These are phyloP conservation scores for Neonectria faginata DNA, from an alignment of 2,329 filamentous ascomycete genomes.

Conservation along the genomic window DNA sequence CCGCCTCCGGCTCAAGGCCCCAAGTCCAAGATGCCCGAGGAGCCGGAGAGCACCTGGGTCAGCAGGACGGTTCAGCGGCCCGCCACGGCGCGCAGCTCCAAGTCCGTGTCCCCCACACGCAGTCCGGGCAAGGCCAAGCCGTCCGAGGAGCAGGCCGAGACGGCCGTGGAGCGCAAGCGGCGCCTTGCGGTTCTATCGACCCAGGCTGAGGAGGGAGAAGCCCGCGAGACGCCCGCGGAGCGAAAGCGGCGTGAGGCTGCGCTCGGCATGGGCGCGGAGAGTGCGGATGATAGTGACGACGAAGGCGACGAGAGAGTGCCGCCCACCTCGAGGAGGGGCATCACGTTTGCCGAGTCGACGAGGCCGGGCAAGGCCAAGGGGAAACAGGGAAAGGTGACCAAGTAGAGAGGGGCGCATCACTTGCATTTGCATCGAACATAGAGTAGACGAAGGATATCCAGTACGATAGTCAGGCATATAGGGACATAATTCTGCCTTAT, in stretches of 20 bases:
- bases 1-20: conserved; percentile 35
- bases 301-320: conserved; percentile 67
- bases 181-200: conserved; percentile 66
- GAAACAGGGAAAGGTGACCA: conserved; percentile 26
- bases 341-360: conserved; percentile 68
- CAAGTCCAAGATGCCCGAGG: conserved; percentile 36
- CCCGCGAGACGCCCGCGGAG: conserved; percentile 79
- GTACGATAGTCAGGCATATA: conserved; percentile 21
- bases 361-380: conserved; percentile 35
- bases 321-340: conserved; percentile 62
- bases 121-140: conserved; percentile 32
- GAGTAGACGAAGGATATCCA: conserved; percentile 29
- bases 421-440: conserved; percentile 38
- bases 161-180: conserved; percentile 75
- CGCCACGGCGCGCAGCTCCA: conserved; percentile 23
- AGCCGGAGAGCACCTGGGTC: conserved; percentile 25
- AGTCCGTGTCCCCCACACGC: conserved; percentile 36
- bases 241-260: conserved; percentile 79
- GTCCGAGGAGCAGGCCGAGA: conserved; percentile 63
- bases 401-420: conserved; percentile 12
- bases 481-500: conserved; percentile 18
- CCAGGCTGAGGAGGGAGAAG: conserved; percentile 57
- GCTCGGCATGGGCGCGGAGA: conserved; percentile 68
- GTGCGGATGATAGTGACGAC: conserved; percentile 65
- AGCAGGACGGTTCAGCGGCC: conserved; percentile 12